Base-by-base conservation (phyloP, 2,329 filamentous ascomycete genomes). In the Neofusicoccum umdonicola region DNA sequence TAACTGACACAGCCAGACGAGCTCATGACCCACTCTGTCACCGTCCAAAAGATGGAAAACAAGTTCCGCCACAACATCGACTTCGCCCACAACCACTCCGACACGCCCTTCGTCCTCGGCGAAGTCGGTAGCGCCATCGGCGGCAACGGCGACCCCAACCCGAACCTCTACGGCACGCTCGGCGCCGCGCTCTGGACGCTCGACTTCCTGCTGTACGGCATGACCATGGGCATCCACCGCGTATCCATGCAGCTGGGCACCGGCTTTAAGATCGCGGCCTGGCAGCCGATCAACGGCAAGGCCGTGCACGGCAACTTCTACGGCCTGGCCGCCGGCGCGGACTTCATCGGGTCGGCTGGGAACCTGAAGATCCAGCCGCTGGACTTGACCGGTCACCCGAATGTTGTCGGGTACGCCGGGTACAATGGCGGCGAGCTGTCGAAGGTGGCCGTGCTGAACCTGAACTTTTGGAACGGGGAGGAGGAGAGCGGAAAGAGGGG, bases 141-240 rank as follows among this genome's bases (percentile, higher is more conserved):
- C 34, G n/a, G 3, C 34, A 13, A 3, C 15, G 22, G 22, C 8
- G 4, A 2, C 22, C 5, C 8, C 8, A 34, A 34, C 39, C 0
- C 1, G 17, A 7, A 7, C 2, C 51, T 61, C 5, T 64, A 54
- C 42, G 52, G n/a, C 19, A 48, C 48, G 3, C 58, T 65, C 1
- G 54, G 63, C 19, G 52, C n/a, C 11, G 34, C 63, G 2, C 19
- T 65, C 0, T 65, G 63, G 63, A 35, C 41, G 22, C 31, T 62
- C 3, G 63, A 65, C 37, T 65, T 61, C 19, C 19, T 56, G 12
- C 19, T 63, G 6, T 11, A 63, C 48, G 34, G 41, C 61, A 63
- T 63, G 61, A 8, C 61, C 5, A 17, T 62, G 4, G 35, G 19
- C 31, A 31, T 62, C 15, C 1, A 3, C 0, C 41, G 58, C 15